Base-by-base conservation (phyloP, 1,284 basidiomycete species). In the Schizopora paradoxa region DNA sequence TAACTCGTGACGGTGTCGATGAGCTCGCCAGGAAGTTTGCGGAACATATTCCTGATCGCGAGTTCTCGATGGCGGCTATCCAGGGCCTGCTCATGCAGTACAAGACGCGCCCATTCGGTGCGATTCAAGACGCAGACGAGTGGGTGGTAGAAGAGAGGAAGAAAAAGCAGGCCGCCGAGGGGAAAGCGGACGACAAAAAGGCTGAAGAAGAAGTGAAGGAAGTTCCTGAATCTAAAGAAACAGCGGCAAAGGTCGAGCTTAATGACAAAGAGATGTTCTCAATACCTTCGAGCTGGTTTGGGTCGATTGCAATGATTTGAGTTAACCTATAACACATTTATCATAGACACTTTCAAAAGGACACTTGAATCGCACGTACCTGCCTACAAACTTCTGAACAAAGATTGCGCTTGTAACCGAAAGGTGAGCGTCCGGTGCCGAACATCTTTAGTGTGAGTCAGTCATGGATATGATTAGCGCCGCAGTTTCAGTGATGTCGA, bases 61-160 rank as follows among this genome's bases (percentile, higher is more conserved):
- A 72, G 55, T 67, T 84, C 35, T 82, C 84, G 13, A 84, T 88
- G 74, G 84, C 87, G 6, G 71, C 69, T 29, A 66, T 91, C 11
- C 87, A 89, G 57, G 86, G 82, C 2, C 86, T 80, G 59, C 59
- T 90, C 42, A 82, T 90, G 80, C 66, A 64, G 22, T 75, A 83
- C 65, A 90, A 88, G 60, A 68, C 66, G 8, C 62, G 71, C 1
- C 84, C 87, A 2, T 62, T 66, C 43, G 67, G 69, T 18, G 86
- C 86, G 2, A 72, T 80, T 4, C 58, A 66, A 14, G 64, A 66
- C 4, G 64, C 69, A 5, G 57, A 53, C 2, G 58, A 42, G 2
- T 84, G 81, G 79, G 65, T 79, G 10, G 65, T 66, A 47, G 36
- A 58, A 5, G 69, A 75, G 57, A 52, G 59, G 18, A 44, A 32